Evolutionary conservation across 768 basidiomycete species (phyloP), one percentile per base, ranked within the genome.

Genomic region (Leccinum aurantiacum): DNA sequence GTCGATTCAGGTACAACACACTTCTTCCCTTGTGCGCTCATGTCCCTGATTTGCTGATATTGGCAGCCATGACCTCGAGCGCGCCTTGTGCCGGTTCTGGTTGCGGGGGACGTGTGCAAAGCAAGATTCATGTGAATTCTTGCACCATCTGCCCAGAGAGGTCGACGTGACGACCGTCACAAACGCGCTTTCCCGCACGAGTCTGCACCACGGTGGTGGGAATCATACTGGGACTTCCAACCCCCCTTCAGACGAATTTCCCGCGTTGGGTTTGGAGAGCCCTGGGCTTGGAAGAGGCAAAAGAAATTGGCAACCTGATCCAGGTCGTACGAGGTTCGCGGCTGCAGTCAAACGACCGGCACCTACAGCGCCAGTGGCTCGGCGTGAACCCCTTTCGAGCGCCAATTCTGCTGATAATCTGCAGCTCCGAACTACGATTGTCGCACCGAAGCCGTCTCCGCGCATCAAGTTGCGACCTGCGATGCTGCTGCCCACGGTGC

Each of bases 11-110:
- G 96, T 96, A 58, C 66, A 64, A 85, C 27, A 50, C 9, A 54
- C 53, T 17, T n/a, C 22, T 37, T 7, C n/a, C 25, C 38, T 50
- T 24, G 4, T 51, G 56, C 60, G 13, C 3, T 24, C 58, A 38
- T 47, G 25, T 56, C 22, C 19, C 62, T 67, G 54, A 66, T 61
- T 58, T 63, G 27, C 60, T 56, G 56, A 44, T 57, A 53, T 56
- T 57, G 65, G 3, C 65, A 97, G 95, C 67, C 95, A 97, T 71
- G 95, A 98, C 69, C 83, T 97, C 4, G 95, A 98, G 73, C 85
- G 95, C 46, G 95, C 95, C 2, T 74, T 98, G 22, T 95, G 91
- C 76, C 89, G 97, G 37, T 99, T 99, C 79, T 99, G 97, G 97
- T 82, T 99, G 31, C 85, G 95, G 54, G 96, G 96, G 6, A 94